Base-by-base conservation (phyloP, 441 rosid genomes). In the Brassica hybrid region DNA sequence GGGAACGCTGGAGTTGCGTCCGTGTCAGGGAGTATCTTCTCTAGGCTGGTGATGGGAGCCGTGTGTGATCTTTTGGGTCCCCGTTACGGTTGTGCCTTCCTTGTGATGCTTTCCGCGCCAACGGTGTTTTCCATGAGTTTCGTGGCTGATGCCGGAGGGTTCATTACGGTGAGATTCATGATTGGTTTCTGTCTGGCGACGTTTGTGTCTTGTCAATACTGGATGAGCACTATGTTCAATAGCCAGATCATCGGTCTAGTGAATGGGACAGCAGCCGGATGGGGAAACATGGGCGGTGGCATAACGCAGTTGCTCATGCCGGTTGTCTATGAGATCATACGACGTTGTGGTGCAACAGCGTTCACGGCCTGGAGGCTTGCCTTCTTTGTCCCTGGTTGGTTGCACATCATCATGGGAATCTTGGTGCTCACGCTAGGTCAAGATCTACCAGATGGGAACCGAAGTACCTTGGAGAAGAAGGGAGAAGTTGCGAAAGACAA, bases 251-350 rank as follows among this genome's bases (percentile, higher is more conserved):
- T 89, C 0, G 96, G 97, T 1, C 88, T 88, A 4, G 97, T 85
- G 11, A 93, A 93, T 3, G 94, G 97, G 1, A 90, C 96, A 0
- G 96, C 98, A 0, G 97, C 94, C 0, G 97, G 96, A 3, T 94
- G 98, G 98, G 97, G 97, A 0, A 90, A 91, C 72, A 90, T 91
- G 97, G 96, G 98, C 0, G 97, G 96, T 0, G 97, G 96, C 0
- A 87, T 84, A 1, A 91, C 98, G 32, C 98, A 91, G 71, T 82
- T 91, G 58, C 6, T 91, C 9, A 94, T 94, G 97, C 97, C 98
- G 1, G 0, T 91, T 12, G 89, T 94, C 7, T 89, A 84, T 27
- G 96, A 94, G 21, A 56, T 94, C n/a, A 86, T 91, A 23, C 54
- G 74, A 58, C 83, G 77, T 45, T 59, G 76, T 0, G 98, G 98